Percentiles rank a stretch among this genome's conserved stretches.
These are phyloP conservation scores for Tuber indicum DNA, from an alignment of 495 filamentous ascomycete species.

Conservation along the genomic window DNA sequence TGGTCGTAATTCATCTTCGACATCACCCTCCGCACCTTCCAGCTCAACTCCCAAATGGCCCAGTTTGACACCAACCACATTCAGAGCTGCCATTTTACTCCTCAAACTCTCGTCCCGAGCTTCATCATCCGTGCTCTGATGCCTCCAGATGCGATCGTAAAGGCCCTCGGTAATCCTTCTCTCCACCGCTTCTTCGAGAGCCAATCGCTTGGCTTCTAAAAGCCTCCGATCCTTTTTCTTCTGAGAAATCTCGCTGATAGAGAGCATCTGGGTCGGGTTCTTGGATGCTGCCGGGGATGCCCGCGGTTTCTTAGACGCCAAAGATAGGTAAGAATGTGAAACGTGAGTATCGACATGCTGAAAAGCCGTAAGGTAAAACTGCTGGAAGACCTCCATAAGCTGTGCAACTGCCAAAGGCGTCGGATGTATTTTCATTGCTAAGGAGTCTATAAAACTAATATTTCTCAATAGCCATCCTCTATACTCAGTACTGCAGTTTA, in stretches of 20 bases:
- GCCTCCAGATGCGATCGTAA: constrained; percentile 82
- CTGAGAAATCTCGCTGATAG: constrained; percentile 71
- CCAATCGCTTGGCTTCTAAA: constrained; percentile 65
- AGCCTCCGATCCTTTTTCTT: constrained; percentile 68
- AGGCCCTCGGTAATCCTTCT: constrained; percentile 77
- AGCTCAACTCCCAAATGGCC: constrained; percentile 80
- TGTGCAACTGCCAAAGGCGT: constrained; percentile 76
- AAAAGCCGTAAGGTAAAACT: constrained; percentile 81
- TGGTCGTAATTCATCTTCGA: constrained; percentile 51
- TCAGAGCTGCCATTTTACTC: constrained; percentile 85
- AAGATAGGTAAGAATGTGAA: constrained; percentile 45
- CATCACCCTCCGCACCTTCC: constrained; percentile 37
- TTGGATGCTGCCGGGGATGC: constrained; percentile 45
- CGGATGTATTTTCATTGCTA: constrained; percentile 79
- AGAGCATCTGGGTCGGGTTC: constrained; percentile 73
- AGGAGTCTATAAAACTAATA: constrained; percentile 78
- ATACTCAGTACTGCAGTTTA: constrained; percentile 7
- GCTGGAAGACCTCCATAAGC: constrained; percentile 82
- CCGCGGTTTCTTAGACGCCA: constrained; percentile 40
- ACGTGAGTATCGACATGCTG: constrained; percentile 84
- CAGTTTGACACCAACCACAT: constrained; percentile 81
- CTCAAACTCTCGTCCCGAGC: constrained; percentile 90
- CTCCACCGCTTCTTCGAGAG: constrained; percentile 89
- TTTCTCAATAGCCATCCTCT: constrained; percentile 24
- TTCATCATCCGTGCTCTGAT: constrained; percentile 87